Base-by-base conservation (phyloP, 495 filamentous ascomycete species). In the Penicillium maclennaniae region DNA sequence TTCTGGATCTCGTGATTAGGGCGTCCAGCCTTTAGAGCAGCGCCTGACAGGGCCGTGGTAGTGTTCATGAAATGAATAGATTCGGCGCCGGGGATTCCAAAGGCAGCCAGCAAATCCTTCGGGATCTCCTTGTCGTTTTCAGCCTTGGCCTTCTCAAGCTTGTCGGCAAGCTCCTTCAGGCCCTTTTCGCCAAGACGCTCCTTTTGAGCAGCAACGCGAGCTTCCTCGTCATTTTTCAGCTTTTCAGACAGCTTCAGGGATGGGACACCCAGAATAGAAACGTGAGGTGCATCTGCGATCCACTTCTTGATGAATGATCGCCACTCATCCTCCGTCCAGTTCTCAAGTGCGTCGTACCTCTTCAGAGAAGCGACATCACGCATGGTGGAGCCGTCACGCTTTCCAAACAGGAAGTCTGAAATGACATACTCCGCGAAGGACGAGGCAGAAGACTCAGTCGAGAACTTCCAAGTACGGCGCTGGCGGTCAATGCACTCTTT, bases 51-150 rank as follows among this genome's bases (percentile, higher is more conserved):
- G 28, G 91, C 93, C 1, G 91, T 96, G 7, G 78, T 83, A 0
- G 93, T 93, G 43, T 91, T 81, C 60, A 96, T 92, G 68, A 97
- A 96, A 68, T 97, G 89, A 40, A 96, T 93, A 0, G 91, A 92
- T 7, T 91, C 86, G 0, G 89, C 84, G 10, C 83, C 79, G 17
- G 93, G 95, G 34, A 99, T 87, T 40, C 79, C 65, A 72, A 95
- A 96, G 44, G 84, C 76, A 47, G 84, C 84, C n/a, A 97, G 72
- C 26, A 95, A 64, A 23, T 87, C 81, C 41, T 82, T 76, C 7
- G 90, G 89, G 40, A 93, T 89, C 37, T 86, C 82, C 63, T 84
- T 82, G 62, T 95, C 88, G 59, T 95, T 95, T 61, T 87, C 83
- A 4, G 83, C 81, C 64, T 89, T 93, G 6, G 89, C 87, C 20